Percentiles rank a stretch among this genome's conserved stretches.
Conservation (phyloP, 768 basidiomycete species). For the Panaeolus cyanescens region DNA sequence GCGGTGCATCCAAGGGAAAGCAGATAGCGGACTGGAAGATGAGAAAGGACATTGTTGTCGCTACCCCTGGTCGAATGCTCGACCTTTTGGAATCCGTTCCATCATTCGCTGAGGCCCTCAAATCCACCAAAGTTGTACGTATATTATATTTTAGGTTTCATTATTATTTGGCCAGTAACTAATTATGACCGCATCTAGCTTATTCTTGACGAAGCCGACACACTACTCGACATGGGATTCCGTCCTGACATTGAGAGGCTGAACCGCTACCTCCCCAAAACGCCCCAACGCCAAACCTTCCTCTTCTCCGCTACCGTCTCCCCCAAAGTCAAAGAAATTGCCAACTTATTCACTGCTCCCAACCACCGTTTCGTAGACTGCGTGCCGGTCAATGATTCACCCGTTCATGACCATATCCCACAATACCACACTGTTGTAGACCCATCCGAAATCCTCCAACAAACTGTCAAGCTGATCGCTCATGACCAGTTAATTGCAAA, state of each 20-base stretch:
- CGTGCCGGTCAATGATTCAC: slow-evolving; percentile 59
- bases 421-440: slow-evolving; percentile 79
- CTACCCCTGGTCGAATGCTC: slow-evolving; percentile 85
- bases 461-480: slow-evolving; percentile 76
- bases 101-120: slow-evolving; percentile 53
- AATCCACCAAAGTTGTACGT: slow-evolving; percentile 60
- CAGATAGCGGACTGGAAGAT: slow-evolving; percentile 74
- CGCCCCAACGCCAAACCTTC: slow-evolving; percentile 81
- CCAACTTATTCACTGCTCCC: slow-evolving; percentile 54
- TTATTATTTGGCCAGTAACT: slow-evolving; percentile 2
- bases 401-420: slow-evolving; percentile 73
- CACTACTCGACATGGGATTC: slow-evolving; percentile 91
- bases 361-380: slow-evolving; percentile 77
- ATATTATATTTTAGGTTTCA: not conserved
- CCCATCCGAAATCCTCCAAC: slow-evolving; percentile 71
- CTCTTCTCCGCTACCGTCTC: slow-evolving; percentile 91
- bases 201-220: slow-evolving; percentile 92
- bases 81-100: slow-evolving; percentile 69
- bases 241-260: slow-evolving; percentile 82
- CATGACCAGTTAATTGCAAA: slow-evolving; percentile 81
- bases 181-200: slow-evolving; percentile 62
- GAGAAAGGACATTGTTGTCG: slow-evolving; percentile 81
- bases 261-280: slow-evolving; percentile 55
- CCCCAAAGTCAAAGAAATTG: slow-evolving; percentile 68
- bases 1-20: slow-evolving; percentile 64